These are phyloP conservation scores for Saraca asoca DNA, from an alignment of 331 rosid species.

Conservation along the genomic window DNA sequence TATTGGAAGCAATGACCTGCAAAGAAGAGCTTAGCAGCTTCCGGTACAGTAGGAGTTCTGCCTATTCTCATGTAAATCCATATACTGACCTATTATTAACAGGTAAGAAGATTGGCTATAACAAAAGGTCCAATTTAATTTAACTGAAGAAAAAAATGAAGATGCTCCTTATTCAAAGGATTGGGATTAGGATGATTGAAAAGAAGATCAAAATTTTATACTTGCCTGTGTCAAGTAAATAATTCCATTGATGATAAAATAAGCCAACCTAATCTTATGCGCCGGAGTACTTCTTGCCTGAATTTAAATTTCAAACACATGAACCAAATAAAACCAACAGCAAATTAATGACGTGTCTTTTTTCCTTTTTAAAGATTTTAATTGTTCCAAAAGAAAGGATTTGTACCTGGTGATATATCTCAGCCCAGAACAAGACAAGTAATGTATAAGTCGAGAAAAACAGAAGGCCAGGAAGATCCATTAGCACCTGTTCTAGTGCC, in stretches of 20 bases:
- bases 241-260: constrained; percentile 58
- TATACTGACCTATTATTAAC: constrained; percentile 53
- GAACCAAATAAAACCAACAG: background rate
- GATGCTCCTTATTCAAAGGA: constrained; percentile 12
- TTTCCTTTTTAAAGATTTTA: background rate
- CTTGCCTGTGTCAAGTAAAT: constrained; percentile 64
- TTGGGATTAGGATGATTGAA: background rate
- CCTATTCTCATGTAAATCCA: constrained; percentile 58
- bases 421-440: constrained; percentile 88
- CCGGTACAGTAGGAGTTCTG: constrained; percentile 38
- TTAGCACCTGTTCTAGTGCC: constrained; percentile 62
- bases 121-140: background rate
- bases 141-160: background rate
- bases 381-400: constrained; percentile 24
- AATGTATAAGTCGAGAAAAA: constrained; percentile 78
- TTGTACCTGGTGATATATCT: constrained; percentile 76
- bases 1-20: constrained; percentile 51
- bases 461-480: constrained; percentile 80
- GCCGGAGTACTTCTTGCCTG: constrained; percentile 81
- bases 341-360: constrained; percentile 5
- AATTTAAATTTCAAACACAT: constrained; percentile 30
- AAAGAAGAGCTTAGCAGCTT: constrained; percentile 65
- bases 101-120: constrained; percentile 27
- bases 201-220: constrained; percentile 4
- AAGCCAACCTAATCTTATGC: constrained; percentile 62